Evolutionary conservation across 2,329 filamentous ascomycete species (phyloP).

Genomic region (Uncinocarpus reesii): DNA sequence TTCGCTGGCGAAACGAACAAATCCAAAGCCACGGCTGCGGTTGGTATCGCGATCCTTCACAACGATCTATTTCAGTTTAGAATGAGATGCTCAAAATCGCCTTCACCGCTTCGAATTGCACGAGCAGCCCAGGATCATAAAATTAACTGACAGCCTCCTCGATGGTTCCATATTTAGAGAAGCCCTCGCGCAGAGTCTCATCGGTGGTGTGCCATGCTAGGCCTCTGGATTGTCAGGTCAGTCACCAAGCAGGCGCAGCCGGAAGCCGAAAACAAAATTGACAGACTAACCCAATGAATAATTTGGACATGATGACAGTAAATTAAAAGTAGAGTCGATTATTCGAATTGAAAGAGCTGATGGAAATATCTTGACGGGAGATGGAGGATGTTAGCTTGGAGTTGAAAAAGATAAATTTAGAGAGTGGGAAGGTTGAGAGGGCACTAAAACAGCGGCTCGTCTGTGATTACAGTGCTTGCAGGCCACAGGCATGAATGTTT

Average conservation of each 20-base stretch:
- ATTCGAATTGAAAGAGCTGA: not conserved
- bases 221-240: constrained; percentile 50
- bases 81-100: constrained; percentile 13
- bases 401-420: constrained; percentile 6
- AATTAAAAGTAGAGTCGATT: constrained; percentile 1
- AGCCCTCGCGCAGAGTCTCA: constrained; percentile 72
- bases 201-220: constrained; percentile 98
- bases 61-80: constrained; percentile 57
- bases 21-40: constrained; percentile 93
- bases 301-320: constrained; percentile 63
- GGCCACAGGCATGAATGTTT: constrained; percentile 5
- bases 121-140: constrained; percentile 13
- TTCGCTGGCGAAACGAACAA: constrained; percentile 65
- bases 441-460: constrained; percentile 1
- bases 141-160: constrained; percentile 81
- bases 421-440: constrained; percentile 1
- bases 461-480: constrained; percentile 1
- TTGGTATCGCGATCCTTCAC: constrained; percentile 96
- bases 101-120: constrained; percentile 10
- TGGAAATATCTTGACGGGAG: not conserved
- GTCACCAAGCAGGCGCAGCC: constrained; percentile 15
- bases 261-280: constrained; percentile 10
- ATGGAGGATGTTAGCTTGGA: constrained; percentile 7
- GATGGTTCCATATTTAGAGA: constrained; percentile 79
- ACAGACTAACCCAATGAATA: constrained; percentile 81